phyloP scores from a whole-genome alignment of 768 basidiomycete species.

The Termitomyces sp. region DNA sequence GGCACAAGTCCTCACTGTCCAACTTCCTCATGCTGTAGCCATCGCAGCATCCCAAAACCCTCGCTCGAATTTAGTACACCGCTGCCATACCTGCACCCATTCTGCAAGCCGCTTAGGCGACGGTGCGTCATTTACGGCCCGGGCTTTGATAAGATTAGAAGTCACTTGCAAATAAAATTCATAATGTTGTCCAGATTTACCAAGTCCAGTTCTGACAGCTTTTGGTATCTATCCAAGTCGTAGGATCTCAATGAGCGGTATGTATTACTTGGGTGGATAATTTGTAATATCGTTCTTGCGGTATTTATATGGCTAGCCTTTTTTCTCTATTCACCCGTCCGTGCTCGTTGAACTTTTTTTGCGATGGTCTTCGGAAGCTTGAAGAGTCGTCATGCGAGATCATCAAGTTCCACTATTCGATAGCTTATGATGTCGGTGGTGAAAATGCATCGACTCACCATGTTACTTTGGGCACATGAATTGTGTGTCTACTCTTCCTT shows the following conservation, averaged over 20 bases:
- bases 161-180: background rate
- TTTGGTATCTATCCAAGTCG: constrained; percentile 61
- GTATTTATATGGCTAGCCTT: background rate
- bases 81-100: constrained; percentile 69
- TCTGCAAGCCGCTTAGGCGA: constrained; percentile 52
- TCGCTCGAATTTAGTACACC: constrained; percentile 72
- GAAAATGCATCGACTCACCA: too few relatives aligned
- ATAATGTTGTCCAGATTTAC: constrained; percentile 34
- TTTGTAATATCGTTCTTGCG: background rate
- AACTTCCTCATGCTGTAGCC: constrained; percentile 12
- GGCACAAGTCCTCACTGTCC: background rate
- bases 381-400: background rate
- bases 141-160: constrained; percentile 51
- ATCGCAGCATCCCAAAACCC: constrained; percentile 79
- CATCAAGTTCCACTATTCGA: too few relatives aligned
- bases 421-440: too few relatives aligned
- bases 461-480: too few relatives aligned
- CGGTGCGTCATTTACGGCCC: constrained; percentile 57
- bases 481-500: too few relatives aligned
- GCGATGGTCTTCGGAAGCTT: too few relatives aligned
- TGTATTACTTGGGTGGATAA: background rate
- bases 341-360: too few relatives aligned
- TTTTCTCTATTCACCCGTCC: too few relatives aligned
- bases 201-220: constrained; percentile 69
- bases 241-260: constrained; percentile 33